A percentile compares a stretch with the other conserved stretches of the same genome.
Evolutionary conservation across 2,329 filamentous ascomycete genomes (phyloP).

Genomic region (Neophaeococcomyces aloes): DNA sequence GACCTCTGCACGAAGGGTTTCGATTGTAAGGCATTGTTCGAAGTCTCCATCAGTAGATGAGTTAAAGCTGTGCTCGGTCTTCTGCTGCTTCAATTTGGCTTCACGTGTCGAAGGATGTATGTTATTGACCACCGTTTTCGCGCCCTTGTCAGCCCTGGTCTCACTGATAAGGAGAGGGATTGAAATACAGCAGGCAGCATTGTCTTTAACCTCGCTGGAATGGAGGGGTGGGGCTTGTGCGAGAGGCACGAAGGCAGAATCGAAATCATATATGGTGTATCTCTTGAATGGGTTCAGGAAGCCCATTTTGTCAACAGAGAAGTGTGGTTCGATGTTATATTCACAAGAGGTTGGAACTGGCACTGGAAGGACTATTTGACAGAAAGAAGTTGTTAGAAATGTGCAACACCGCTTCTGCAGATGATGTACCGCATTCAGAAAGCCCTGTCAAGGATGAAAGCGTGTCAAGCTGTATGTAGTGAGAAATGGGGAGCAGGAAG

Average conservation of each 20-base stretch:
- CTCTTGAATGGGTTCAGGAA: conserved; percentile 42
- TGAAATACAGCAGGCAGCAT: conserved; percentile 26
- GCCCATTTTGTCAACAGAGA: conserved; percentile 31
- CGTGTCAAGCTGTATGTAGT: too few relatives aligned
- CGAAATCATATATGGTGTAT: conserved; percentile 41
- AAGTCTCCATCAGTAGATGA: too few relatives aligned
- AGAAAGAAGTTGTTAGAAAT: too few relatives aligned
- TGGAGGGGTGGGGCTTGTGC: conserved; percentile 33
- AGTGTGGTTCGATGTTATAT: too few relatives aligned
- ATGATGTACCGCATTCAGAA: too few relatives aligned
- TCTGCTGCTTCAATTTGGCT: conserved; percentile 27
- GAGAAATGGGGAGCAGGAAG: too few relatives aligned
- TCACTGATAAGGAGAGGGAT: background rate
- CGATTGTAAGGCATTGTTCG: too few relatives aligned
- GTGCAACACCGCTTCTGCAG: too few relatives aligned
- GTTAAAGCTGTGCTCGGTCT: conserved; percentile 13
- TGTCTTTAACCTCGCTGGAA: conserved; percentile 22
- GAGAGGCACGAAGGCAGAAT: conserved; percentile 40
- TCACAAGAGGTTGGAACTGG: too few relatives aligned
- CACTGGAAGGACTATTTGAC: too few relatives aligned
- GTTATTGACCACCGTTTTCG: too few relatives aligned
- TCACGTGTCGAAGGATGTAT: conserved; percentile 12
- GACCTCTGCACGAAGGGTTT: conserved; percentile 58
- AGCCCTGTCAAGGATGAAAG: too few relatives aligned
- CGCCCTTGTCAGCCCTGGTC: conserved; percentile 20